phyloP scores from a whole-genome alignment of 306 rosid species.

The Casuarina cunninghamiana region DNA sequence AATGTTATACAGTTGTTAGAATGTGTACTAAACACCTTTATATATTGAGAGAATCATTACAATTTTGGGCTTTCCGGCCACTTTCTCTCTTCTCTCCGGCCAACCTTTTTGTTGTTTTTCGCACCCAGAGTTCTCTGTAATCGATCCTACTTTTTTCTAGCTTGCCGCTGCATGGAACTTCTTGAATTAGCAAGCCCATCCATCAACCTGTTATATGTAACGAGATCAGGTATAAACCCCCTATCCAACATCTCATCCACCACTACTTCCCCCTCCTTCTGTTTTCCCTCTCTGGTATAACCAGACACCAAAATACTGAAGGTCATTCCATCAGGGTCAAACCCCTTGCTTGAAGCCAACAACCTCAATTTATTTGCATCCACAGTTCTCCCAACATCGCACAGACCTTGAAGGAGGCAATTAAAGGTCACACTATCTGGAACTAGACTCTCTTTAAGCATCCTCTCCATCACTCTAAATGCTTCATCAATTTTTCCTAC shows the following conservation, averaged over 20 bases:
- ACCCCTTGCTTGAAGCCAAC: slow-evolving; percentile 64
- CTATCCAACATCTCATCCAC: slow-evolving; percentile 82
- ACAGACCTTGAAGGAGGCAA: slow-evolving; percentile 58
- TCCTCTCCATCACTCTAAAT: slow-evolving; percentile 47
- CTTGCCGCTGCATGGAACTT: background rate
- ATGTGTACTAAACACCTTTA: background rate
- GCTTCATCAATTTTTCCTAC: slow-evolving; percentile 49
- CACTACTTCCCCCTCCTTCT: slow-evolving; percentile 49
- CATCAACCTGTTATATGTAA: slow-evolving; percentile 65
- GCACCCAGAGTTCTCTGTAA: too few species aligned
- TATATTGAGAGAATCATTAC: background rate
- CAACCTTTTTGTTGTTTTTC: too few species aligned
- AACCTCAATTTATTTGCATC: slow-evolving; percentile 67
- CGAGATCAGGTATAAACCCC: slow-evolving; percentile 71
- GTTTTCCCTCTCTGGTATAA: slow-evolving; percentile 50
- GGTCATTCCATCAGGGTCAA: slow-evolving; percentile 54
- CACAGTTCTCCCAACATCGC: slow-evolving; percentile 47
- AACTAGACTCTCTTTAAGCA: slow-evolving; percentile 60
- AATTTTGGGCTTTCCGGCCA: too few species aligned
- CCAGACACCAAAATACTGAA: slow-evolving; percentile 60
- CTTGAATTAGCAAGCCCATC: slow-evolving; percentile 38
- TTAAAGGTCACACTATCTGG: slow-evolving; percentile 77
- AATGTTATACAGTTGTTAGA: background rate
- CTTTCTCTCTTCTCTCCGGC: too few species aligned
- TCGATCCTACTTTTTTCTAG: background rate